Base-by-base conservation (phyloP, 2,329 filamentous ascomycete species). In the Fusarium ambrosium region DNA sequence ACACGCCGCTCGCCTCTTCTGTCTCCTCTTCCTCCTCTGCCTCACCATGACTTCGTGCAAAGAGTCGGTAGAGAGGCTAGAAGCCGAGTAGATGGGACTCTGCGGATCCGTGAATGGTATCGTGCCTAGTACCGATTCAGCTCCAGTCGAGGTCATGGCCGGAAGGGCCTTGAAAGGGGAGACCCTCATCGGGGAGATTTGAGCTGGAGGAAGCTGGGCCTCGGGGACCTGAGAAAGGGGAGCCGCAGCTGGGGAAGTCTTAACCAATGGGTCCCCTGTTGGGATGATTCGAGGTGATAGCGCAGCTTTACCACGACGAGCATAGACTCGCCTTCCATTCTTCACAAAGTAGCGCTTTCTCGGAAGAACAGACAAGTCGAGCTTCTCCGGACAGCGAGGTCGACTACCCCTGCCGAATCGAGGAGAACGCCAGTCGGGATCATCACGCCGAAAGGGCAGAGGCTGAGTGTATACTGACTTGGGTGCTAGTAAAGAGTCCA, bases 361-460 rank as follows among this genome's bases (percentile, higher is more conserved):
- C 6, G 6, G 48, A 13, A 53, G n/a, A 4, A 1, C 18, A 6
- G 45, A 27, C 24, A 72, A 61, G 8, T 70, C 22, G 5, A 74
- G 20, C 2, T 34, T 11, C 14, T 39, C 1, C 6, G 72, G 72
- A 4, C 56, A 45, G 16, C 41, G 58, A 4, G 32, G 10, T 4
- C 72, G 69, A 27, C 18, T 51, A 3, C 55, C 39, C 11, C 75
- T 48, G 1, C 62, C 64, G 37, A 74, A 74, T 27, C 34, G 36
- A 0, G 48, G 34, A 2, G 66, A 37, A 9, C 4, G 43, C 10
- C n/a, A 36, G 16, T 6, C n/a, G 2, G 16, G 18, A 4, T n/a
- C n/a, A 18, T 20, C 10, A 5, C 53, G 27, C 1, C 72, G 59
- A 4, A 74, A 55, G 6, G 72, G 72, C 0, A 74, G 72, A 67